Base-by-base conservation (phyloP, 106 monocot genomes). In the Allium sativum region DNA sequence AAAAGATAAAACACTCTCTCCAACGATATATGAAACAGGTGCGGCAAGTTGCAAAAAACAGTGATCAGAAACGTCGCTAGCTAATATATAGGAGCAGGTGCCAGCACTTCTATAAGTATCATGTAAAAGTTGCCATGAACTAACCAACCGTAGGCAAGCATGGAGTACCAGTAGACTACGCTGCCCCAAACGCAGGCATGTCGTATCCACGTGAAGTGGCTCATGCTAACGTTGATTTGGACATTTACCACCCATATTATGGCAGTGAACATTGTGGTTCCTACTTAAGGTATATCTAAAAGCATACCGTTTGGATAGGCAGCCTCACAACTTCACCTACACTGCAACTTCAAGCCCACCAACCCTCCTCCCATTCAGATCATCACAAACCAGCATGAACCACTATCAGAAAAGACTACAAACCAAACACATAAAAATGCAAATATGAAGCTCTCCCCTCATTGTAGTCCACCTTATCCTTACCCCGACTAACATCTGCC, bases 161-260 rank as follows among this genome's bases (percentile, higher is more conserved):
- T 65, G 18, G 80, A 7, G 69, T 88, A 88, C 88, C 88, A 88
- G 0, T 74, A 56, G 2, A 69, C 67, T 8, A 80, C 58, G 57
- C 80, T 74, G 14, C 72, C 83, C 83, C 88, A 88, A 8, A 88
- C 70, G 58, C 73, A 81, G 18, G 77, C 45, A 57, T 83, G 80
- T 40, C 83, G 83, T 12, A 88, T 80, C 77, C 82, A 78, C 9
- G 82, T 88, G 77, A 88, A 88, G 74, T 88, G 76, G 74, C 77
- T 80, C 79, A 83, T 80, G 9, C 80, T 80, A 0, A 83, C 65
- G 1, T 63, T 66, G 14, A 88, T 82, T 57, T 88, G 88, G 5
- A 71, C 11, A 68, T 77, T 88, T 20, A 88, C 88, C 7, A 74
- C 68, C 81, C 88, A 88, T 3, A 88, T 65, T 7, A 77, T 62